Base-by-base conservation (phyloP, 2,329 filamentous ascomycete species). In the Fusarium poae region DNA sequence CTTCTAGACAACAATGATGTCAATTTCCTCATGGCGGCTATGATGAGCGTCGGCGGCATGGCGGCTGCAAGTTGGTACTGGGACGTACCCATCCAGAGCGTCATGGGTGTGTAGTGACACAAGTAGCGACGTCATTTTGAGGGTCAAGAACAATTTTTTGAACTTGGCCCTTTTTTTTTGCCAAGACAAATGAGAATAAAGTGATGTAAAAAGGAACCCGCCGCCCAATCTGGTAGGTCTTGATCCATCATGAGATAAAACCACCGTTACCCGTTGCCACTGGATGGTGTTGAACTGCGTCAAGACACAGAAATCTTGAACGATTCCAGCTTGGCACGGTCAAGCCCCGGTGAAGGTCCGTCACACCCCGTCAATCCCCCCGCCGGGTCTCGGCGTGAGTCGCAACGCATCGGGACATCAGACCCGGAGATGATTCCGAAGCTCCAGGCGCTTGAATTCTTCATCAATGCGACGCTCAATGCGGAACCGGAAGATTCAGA, bases 1-100 rank as follows among this genome's bases (percentile, higher is more conserved):
- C 78, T 97, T 65, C 82, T 99, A 59, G 94, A 97, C 79, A 99
- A 99, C 79, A 99, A 99, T 78, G 92, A 92, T 56, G 94, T 99
- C 73, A 99, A 99, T 78, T 88, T 97, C 60, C 78, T 95, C 58
- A 98, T 97, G 95, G 94, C 95, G 0, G 85, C 88, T 16, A 84
- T 84, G 6, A 94, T 97, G 87, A 97, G 92, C 76, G 69, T 94
- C 20, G 88, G 90, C 6, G 92, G 90, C 6, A 97, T 98, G 88
- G 82, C 81, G 0, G 79, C 88, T 34, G 89, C 86, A 30, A 80
- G 84, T 44, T 88, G 84, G 86, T 84, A 86, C 62, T 91, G 89
- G 88, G 82, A 79, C 6, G 74, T 89, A 25, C 84, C 87, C 9
- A 74, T 88, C 16, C 72, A 79, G 56, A 82, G 76, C 55, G 79